Conservation (phyloP, 441 rosid genomes). For the Bocquillonia castaneifolia region DNA sequence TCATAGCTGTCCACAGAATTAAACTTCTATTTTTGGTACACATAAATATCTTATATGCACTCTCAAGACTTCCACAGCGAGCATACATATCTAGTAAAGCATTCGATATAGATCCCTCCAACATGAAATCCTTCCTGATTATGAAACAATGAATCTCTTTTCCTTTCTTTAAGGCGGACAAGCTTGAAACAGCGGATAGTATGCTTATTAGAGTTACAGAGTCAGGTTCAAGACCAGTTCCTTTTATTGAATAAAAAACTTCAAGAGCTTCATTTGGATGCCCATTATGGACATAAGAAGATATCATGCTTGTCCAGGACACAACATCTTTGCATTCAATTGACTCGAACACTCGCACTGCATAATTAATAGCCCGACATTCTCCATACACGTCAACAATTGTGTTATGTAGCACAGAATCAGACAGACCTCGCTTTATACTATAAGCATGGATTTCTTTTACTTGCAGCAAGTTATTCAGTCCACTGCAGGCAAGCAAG, state of each 20-base stretch:
- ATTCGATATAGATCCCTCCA: conserved; percentile 53
- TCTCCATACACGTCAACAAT: conserved; percentile 63
- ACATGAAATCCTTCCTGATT: conserved; percentile 45
- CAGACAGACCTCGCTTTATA: conserved; percentile 52
- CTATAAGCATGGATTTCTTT: conserved; percentile 68
- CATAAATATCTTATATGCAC: conserved; percentile 47
- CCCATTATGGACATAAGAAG: conserved; percentile 55
- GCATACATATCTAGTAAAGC: conserved; percentile 86
- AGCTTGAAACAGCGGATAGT: conserved; percentile 61
- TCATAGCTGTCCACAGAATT: conserved; percentile 72
- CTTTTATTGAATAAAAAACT: conserved; percentile 44
- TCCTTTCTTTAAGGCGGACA: conserved; percentile 68
- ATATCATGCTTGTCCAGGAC: conserved; percentile 92
- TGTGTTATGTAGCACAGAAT: conserved; percentile 54
- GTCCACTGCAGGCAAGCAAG: conserved; percentile 53
- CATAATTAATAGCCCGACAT: conserved; percentile 50
- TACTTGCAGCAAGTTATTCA: conserved; percentile 34
- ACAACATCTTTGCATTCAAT: conserved; percentile 57
- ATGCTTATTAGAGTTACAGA: conserved; percentile 47
- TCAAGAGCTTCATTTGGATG: conserved; percentile 57
- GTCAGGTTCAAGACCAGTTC: conserved; percentile 51
- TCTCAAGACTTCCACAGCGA: conserved; percentile 61
- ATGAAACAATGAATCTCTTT: conserved; percentile 68
- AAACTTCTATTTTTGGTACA: conserved; percentile 38
- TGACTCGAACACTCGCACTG: conserved; percentile 45